Evolutionary conservation across 2,329 filamentous ascomycete species (phyloP).

Genomic region (Biscogniauxia marginata): DNA sequence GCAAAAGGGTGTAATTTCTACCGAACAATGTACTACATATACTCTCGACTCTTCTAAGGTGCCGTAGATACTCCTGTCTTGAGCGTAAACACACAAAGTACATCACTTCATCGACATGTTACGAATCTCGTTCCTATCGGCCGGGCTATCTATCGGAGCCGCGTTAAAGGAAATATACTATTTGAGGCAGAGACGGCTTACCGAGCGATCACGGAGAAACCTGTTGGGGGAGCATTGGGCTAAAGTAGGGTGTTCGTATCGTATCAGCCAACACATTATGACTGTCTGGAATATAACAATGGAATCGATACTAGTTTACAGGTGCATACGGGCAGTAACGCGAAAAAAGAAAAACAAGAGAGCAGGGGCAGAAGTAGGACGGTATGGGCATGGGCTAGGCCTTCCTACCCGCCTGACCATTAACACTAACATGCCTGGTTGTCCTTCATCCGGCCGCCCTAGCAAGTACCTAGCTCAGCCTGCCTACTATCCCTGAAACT

Average conservation of each 20-base stretch:
- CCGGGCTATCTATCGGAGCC: too few relatives aligned
- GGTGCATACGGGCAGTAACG: neutral
- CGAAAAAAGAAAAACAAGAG: neutral
- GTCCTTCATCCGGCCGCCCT: neutral
- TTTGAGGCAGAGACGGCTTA: too few relatives aligned
- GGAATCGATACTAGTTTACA: neutral
- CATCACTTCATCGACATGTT: too few relatives aligned
- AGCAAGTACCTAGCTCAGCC: neutral
- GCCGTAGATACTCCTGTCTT: too few relatives aligned
- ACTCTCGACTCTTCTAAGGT: too few relatives aligned
- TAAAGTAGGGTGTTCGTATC: neutral
- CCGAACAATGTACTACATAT: too few relatives aligned
- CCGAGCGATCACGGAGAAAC: too few relatives aligned
- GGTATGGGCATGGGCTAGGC: neutral
- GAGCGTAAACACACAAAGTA: too few relatives aligned
- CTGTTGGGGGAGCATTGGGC: too few relatives aligned
- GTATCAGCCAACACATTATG: neutral
- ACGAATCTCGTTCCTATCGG: too few relatives aligned
- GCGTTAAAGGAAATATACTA: too few relatives aligned
- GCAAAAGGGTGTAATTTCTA: too few relatives aligned
- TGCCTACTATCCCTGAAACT: neutral
- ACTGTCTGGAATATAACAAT: neutral
- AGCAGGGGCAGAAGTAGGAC: neutral
- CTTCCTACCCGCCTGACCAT: neutral
- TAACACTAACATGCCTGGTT: neutral